phyloP scores from a whole-genome alignment of 345 rosid genomes.

The Bruguiera gymnorhiza region DNA sequence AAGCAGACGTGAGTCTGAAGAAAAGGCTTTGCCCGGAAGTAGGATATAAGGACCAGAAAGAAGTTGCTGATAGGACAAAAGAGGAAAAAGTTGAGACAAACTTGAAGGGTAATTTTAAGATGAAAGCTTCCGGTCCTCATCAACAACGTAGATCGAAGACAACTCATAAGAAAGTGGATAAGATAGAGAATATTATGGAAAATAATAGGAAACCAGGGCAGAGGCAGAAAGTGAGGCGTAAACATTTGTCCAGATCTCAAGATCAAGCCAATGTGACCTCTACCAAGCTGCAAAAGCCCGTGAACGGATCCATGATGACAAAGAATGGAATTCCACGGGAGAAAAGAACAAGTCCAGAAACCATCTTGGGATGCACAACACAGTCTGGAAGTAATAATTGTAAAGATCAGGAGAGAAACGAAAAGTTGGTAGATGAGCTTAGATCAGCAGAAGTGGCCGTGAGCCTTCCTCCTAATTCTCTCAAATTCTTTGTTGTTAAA shows the following conservation, averaged over 20 bases:
- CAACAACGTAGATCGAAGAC: conserved; percentile 30
- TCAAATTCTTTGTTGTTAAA: not conserved
- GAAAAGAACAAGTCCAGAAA: conserved; percentile 15
- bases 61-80: conserved; percentile 25
- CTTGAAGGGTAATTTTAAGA: conserved; percentile 30
- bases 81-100: conserved; percentile 37
- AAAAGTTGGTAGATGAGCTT: conserved; percentile 23
- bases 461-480: conserved; percentile 16
- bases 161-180: conserved; percentile 28
- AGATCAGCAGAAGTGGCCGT: conserved; percentile 20
- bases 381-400: conserved; percentile 12
- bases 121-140: conserved; percentile 23
- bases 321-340: conserved; percentile 23
- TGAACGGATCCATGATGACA: conserved; percentile 23
- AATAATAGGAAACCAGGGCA: conserved; percentile 28
- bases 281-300: conserved; percentile 32
- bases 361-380: conserved; percentile 21
- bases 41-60: conserved; percentile 26
- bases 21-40: conserved; percentile 34
- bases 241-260: conserved; percentile 31
- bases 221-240: conserved; percentile 36
- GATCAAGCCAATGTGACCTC: conserved; percentile 37
- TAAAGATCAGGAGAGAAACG: conserved; percentile 31
- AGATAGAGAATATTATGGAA: conserved; percentile 29
- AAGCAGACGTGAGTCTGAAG: conserved; percentile 21